Percentiles rank a stretch among this genome's conserved stretches.
Conservation (phyloP, 768 basidiomycete genomes). For the Panus rudis region DNA sequence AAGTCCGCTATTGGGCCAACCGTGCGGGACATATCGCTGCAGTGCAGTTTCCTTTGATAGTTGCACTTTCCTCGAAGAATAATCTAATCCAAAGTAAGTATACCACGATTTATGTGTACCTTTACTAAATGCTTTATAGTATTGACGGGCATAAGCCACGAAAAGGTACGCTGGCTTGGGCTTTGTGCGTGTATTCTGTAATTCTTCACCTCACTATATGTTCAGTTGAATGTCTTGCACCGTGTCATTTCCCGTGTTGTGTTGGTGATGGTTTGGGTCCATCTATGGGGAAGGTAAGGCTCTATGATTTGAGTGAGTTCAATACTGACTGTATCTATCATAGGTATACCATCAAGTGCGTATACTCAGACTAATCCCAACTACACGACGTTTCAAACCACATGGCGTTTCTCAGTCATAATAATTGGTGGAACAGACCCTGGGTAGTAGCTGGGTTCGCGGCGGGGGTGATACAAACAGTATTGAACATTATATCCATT, state of each 20-base stretch:
- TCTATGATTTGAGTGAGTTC: no score
- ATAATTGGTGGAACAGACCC: not conserved
- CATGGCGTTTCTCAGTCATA: not conserved
- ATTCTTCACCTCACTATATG: not conserved
- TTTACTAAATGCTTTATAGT: conserved; percentile 22
- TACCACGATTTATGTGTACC: not conserved
- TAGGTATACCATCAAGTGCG: not conserved
- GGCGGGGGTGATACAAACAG: conserved; percentile 25
- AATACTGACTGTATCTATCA: not conserved
- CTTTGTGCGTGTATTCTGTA: not conserved
- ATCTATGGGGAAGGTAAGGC: conserved; percentile 28
- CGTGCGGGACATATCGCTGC: conserved; percentile 34
- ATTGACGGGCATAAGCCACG: conserved; percentile 48
- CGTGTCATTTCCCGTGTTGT: conserved; percentile 36
- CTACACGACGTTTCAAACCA: no score
- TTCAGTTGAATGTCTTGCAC: conserved; percentile 36
- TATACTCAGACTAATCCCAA: no score
- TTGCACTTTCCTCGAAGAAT: conserved; percentile 49
- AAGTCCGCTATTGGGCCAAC: conserved; percentile 17
- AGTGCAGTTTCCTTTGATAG: conserved; percentile 42
- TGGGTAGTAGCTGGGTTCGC: conserved; percentile 10
- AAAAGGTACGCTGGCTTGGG: conserved; percentile 25
- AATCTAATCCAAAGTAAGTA: conserved; percentile 37
- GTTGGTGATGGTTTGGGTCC: conserved; percentile 38
- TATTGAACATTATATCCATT: conserved; percentile 32